phyloP scores from a whole-genome alignment of 192 early-diverging fungal species.

The Phlyctochytrium planicorne region DNA sequence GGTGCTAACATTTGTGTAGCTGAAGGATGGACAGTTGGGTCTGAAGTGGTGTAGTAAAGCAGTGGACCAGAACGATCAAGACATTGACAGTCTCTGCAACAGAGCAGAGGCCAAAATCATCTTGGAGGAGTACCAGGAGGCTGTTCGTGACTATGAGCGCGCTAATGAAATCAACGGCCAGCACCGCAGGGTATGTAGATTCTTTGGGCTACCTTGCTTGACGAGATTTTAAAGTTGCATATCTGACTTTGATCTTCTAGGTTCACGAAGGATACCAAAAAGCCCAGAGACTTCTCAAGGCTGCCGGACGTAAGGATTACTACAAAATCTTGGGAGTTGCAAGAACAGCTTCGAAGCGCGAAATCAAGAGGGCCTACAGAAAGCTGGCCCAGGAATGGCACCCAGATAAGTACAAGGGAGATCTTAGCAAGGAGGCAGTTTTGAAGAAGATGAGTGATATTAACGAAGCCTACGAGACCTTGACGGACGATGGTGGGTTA shows the following conservation, averaged over 20 bases:
- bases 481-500: constrained; percentile 42
- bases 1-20: constrained; percentile 31
- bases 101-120: constrained; percentile 70
- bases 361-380: constrained; percentile 92
- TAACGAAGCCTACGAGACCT: constrained; percentile 90
- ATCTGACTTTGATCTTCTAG: background rate
- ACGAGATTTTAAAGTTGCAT: background rate
- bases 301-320: constrained; percentile 75
- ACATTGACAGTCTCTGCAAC: constrained; percentile 70
- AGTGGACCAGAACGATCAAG: constrained; percentile 66
- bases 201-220: too few species aligned
- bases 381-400: constrained; percentile 85
- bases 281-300: constrained; percentile 61
- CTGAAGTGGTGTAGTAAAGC: constrained; percentile 68
- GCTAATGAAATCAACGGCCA: constrained; percentile 66
- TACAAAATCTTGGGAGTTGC: constrained; percentile 92
- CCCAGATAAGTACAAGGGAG: constrained; percentile 65
- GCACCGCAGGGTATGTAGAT: constrained; percentile 46
- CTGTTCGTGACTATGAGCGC: constrained; percentile 67
- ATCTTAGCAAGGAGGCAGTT: constrained; percentile 72
- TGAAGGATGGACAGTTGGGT: constrained; percentile 54
- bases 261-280: constrained; percentile 52
- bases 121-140: constrained; percentile 75
- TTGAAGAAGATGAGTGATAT: constrained; percentile 89
- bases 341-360: constrained; percentile 64